Evolutionary conservation across 2,329 filamentous ascomycete species (phyloP), one percentile per base, ranked within the genome.

Genomic region (Aspergillus novofumigatus): DNA sequence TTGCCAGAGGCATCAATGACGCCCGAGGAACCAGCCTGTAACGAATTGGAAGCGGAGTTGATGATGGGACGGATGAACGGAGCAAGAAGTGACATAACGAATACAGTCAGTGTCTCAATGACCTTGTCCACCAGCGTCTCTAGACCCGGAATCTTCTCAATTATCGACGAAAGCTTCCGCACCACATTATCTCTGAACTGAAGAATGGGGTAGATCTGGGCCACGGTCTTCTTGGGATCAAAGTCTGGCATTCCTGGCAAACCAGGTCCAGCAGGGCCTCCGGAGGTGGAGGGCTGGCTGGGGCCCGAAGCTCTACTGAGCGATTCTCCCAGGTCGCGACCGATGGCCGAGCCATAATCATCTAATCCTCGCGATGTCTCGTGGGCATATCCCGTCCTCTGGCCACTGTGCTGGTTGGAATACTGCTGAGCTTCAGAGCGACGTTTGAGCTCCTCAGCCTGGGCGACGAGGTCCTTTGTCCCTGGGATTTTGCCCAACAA

Each of bases 51-150:
- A 4, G 93, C 91, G 53, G 89, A 85, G 53, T 88, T 89, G 73
- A 99, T 97, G 70, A 99, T 88, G 10, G 94, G 94, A 55, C 92
- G 86, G 60, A 99, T 84, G 73, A 95, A 97, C 0, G 94, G 94
- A 0, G 94, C 91, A 20, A 99, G 82, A 1, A 99, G 83, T 5
- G 92, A 92, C 60, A 99, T 83, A 52, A 99, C 85, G 71, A 97
- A 97, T 6, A 96, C 82, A 0, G 93, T 96, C 44, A 99, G 80
- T 1, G 90, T 93, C 77, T 99, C 94, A 55, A 89, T 91, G 67
- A 99, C 96, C 66, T 91, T 93, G 62, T 97, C 93, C 23, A 97
- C 86, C n/a, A 97, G 80, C 59, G 87, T 78, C 75, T 96, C 91
- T 3, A 99, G 81, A 0, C 93, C 93, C 0, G 94, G 94, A 42